These are phyloP conservation scores for Cordia subcordata DNA, from an alignment of 257 asterid species.

Conservation along the genomic window DNA sequence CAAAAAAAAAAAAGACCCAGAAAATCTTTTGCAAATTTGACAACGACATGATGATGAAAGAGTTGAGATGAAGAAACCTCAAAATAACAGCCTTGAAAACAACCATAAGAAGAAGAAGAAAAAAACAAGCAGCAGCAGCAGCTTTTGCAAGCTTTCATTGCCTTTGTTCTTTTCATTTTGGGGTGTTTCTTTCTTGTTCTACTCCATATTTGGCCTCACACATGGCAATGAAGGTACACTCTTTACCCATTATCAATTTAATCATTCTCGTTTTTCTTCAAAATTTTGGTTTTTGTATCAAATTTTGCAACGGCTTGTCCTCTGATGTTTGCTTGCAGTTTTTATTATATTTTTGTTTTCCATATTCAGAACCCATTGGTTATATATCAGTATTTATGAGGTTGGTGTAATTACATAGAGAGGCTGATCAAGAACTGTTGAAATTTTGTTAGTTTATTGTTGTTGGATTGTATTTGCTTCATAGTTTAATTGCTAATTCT, in stretches of 20 bases:
- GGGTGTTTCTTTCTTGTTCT: conserved; percentile 43
- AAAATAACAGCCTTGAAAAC: conserved; percentile 3
- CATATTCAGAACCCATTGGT: background rate
- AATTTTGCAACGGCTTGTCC: too few species aligned
- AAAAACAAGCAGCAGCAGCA: conserved; percentile 7
- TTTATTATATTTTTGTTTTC: background rate
- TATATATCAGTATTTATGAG: background rate
- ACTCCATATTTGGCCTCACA: conserved; percentile 51
- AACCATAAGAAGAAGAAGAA: conserved; percentile 11
- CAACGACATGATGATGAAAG: background rate
- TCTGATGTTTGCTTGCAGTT: background rate
- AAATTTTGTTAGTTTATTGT: background rate
- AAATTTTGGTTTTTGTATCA: background rate
- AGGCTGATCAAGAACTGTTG: too few species aligned
- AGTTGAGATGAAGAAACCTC: conserved; percentile 1
- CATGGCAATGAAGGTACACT: conserved; percentile 62
- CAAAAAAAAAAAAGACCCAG: background rate
- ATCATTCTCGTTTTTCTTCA: background rate
- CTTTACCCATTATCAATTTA: background rate
- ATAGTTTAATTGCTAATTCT: background rate
- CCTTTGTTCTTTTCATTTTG: conserved; percentile 57
- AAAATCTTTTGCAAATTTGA: conserved; percentile 1
- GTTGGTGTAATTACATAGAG: background rate
- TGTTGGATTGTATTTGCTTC: background rate
- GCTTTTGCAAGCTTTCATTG: conserved; percentile 38